Base-by-base conservation (phyloP, 139 green algal species). In the Haematococcus lacustris region DNA sequence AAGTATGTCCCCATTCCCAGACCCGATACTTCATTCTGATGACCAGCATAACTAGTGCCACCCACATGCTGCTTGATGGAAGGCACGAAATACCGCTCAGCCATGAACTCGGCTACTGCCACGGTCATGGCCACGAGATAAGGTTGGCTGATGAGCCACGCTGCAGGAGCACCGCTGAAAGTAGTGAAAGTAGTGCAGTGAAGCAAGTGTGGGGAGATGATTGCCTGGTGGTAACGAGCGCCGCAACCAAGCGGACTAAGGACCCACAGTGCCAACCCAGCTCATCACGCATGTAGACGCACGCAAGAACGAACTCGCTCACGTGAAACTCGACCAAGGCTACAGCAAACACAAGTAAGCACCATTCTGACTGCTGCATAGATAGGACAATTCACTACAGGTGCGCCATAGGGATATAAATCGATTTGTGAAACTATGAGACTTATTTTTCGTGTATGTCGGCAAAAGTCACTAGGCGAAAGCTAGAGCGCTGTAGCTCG, bases 251-350 rank as follows among this genome's bases (percentile, higher is more conserved):
- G 9, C 23, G 13, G 65, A 7, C 39, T 41, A 9, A 62, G 26
- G 28, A 73, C 88, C 73, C 57, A 93, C 88, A 93, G 38, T 50
- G 66, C 33, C 67, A 71, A 0, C 77, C 82, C 17, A 93, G 68
- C 7, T 88, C 70, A 2, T 80, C 37, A 0, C 83, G 70, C 70
- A 85, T 88, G 67, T 73, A 91, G 0, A 81, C 5, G 26, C 88
- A 62, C 1, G 84, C 81, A 17, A 95, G 61, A 0, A 82, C 1
- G 68, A 90, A 93, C 67, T 94, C 90, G 5, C 80, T 86, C 43
- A 57, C 38, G 70, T 95, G 90, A 57, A 92, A 95, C 40, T 87
- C 82, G 2, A 38, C 64, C 0, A 94, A 68, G 9, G 62, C 4
- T 3, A n/a, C 53, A 37, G 7, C 53, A 63, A 63, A 63, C 53